Conservation (phyloP, 352 stramenopile genomes). For the Phytophthora palmivora region DNA sequence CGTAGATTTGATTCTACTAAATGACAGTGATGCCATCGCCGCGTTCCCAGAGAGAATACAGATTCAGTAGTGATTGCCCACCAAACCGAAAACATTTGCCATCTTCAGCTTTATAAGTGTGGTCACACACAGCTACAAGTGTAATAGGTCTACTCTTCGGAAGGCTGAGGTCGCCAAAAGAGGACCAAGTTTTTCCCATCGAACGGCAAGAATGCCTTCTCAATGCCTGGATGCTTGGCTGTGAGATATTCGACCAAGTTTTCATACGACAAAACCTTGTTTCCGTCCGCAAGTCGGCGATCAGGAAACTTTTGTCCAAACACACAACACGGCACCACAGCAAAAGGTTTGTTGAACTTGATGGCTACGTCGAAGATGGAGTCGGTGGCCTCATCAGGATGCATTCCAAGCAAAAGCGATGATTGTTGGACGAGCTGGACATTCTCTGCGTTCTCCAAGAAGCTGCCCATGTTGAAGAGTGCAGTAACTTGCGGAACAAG, state of each 20-base stretch:
- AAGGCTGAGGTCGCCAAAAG: constrained; percentile 41
- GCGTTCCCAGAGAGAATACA: constrained; percentile 39
- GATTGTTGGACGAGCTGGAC: constrained; percentile 67
- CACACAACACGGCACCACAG: constrained; percentile 97
- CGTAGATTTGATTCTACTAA: constrained; percentile 41
- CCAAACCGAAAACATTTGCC: constrained; percentile 8
- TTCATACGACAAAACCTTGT: constrained; percentile 78
- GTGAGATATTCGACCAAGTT: constrained; percentile 81
- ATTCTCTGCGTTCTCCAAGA: constrained; percentile 54
- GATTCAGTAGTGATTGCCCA: constrained; percentile 7
- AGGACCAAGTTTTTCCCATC: constrained; percentile 89
- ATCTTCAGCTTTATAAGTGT: constrained; percentile 7
- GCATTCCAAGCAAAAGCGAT: constrained; percentile 93
- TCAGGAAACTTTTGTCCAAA: constrained; percentile 93
- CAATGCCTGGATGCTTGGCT: constrained; percentile 70
- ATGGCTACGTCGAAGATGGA: constrained; percentile 94
- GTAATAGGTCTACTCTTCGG: not conserved
- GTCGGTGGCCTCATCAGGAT: constrained; percentile 96
- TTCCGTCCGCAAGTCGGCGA: constrained; percentile 49
- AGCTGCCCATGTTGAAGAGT: constrained; percentile 71
- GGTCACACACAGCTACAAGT: no score
- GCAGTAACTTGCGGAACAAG: constrained; percentile 72
- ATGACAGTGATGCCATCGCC: not conserved
- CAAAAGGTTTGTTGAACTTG: constrained; percentile 92
- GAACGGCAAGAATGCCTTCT: constrained; percentile 73